phyloP scores from a whole-genome alignment of 345 rosid species.

The Hibiscus mutabilis region DNA sequence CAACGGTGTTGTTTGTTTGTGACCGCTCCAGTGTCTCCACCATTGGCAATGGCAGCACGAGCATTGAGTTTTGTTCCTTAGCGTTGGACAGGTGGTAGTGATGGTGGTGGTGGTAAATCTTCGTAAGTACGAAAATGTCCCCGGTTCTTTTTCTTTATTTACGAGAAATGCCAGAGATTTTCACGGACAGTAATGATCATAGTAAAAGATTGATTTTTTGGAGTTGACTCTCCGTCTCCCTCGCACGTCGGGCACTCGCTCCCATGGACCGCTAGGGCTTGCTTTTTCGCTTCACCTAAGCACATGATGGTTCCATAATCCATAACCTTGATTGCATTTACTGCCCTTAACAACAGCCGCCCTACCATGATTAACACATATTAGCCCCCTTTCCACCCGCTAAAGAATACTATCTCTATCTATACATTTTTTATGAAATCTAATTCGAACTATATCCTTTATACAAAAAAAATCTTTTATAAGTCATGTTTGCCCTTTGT shows the following conservation, averaged over 20 bases:
- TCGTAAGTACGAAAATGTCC: slow-evolving; percentile 17
- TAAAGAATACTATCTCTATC: too few species aligned
- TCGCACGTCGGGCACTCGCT: background rate
- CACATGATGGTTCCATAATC: background rate
- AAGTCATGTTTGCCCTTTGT: too few species aligned
- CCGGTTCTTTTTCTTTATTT: background rate
- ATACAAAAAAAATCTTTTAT: too few species aligned
- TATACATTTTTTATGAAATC: too few species aligned
- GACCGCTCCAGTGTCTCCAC: background rate
- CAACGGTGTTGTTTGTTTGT: background rate
- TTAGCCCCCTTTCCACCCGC: too few species aligned
- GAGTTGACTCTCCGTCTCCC: background rate
- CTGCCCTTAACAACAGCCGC: background rate
- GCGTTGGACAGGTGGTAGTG: background rate
- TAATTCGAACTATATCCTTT: too few species aligned
- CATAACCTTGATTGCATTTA: background rate
- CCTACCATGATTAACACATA: slow-evolving; percentile 3
- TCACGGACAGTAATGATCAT: slow-evolving; percentile 5
- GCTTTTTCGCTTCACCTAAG: background rate
- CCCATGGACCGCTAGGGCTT: background rate
- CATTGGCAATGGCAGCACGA: background rate
- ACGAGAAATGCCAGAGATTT: slow-evolving; percentile 21
- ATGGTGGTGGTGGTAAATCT: background rate
- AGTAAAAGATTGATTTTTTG: background rate
- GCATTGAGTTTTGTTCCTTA: slow-evolving; percentile 9